These are phyloP conservation scores for Raddia guianensis DNA, from an alignment of 176 grass and related monocot genomes.

Conservation along the genomic window DNA sequence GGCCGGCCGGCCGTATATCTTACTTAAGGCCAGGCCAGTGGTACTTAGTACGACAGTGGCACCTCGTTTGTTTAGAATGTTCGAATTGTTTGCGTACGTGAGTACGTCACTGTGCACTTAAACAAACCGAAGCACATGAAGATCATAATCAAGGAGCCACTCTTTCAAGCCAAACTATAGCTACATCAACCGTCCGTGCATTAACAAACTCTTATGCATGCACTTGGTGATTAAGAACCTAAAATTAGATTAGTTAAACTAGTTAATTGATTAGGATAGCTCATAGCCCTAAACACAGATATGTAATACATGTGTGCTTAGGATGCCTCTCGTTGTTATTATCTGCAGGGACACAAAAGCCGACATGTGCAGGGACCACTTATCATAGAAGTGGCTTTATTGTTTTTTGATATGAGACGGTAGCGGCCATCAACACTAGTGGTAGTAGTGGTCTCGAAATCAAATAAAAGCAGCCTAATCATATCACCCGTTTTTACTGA, in stretches of 20 bases:
- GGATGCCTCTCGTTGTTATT: neutral
- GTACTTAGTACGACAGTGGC: too few species aligned
- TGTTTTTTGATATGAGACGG: slow-evolving; percentile 25
- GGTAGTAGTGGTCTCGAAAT: slow-evolving; percentile 6
- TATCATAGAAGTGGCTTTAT: slow-evolving; percentile 1
- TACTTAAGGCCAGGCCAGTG: too few species aligned
- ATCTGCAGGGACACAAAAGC: neutral
- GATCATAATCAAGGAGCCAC: neutral
- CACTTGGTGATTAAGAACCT: neutral
- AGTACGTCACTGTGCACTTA: neutral
- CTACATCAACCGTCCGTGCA: neutral
- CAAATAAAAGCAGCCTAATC: slow-evolving; percentile 31
- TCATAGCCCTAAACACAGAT: neutral
- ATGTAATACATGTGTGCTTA: neutral
- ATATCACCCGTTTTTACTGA: slow-evolving; percentile 18
- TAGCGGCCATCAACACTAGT: slow-evolving; percentile 7
- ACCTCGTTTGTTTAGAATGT: slow-evolving; percentile 19
- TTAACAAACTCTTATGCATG: neutral
- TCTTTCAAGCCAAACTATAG: slow-evolving; percentile 14
- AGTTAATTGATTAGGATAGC: neutral
- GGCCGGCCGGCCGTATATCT: neutral
- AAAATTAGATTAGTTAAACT: neutral
- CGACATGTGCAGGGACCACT: slow-evolving; percentile 1
- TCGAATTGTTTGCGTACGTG: slow-evolving; percentile 20
- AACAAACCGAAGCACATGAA: slow-evolving; percentile 6